A percentile compares a stretch with the other conserved stretches of the same genome.
These are phyloP conservation scores for Trichoderma reesei DNA, from an alignment of 495 filamentous ascomycete species.

Conservation along the genomic window DNA sequence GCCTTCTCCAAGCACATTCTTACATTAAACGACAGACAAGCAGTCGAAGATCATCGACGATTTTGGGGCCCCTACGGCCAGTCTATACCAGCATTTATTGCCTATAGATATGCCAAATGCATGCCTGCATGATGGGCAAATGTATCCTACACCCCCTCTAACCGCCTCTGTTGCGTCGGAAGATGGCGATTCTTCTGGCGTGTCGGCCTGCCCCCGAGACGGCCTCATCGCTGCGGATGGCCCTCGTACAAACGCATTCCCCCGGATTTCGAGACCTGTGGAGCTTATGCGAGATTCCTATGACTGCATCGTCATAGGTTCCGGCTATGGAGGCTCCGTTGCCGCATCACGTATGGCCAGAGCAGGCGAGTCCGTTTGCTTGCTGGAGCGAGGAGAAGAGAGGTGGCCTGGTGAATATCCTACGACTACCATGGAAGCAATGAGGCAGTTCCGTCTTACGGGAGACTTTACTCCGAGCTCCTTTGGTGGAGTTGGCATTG, in stretches of 20 bases:
- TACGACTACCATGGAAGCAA: constrained; percentile 25
- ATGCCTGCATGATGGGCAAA: not conserved
- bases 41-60: no score
- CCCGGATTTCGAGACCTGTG: constrained; percentile 33
- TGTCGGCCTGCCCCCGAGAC: not conserved
- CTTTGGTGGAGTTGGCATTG: constrained; percentile 29
- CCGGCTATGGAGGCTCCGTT: constrained; percentile 44
- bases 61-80: not conserved
- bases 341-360: constrained; percentile 42
- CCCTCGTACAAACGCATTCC: constrained; percentile 14
- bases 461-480: constrained; percentile 39
- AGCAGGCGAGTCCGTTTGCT: constrained; percentile 29
- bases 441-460: constrained; percentile 44
- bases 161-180: not conserved
- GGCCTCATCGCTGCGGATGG: not conserved
- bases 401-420: constrained; percentile 44
- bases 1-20: no score
- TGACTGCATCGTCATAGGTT: constrained; percentile 43
- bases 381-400: constrained; percentile 43
- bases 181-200: not conserved
- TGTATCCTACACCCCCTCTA: not conserved
- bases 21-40: no score
- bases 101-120: not conserved
- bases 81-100: not conserved
- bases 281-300: constrained; percentile 33